phyloP scores from a whole-genome alignment of 2,329 filamentous ascomycete species.

The Fusarium hostae region DNA sequence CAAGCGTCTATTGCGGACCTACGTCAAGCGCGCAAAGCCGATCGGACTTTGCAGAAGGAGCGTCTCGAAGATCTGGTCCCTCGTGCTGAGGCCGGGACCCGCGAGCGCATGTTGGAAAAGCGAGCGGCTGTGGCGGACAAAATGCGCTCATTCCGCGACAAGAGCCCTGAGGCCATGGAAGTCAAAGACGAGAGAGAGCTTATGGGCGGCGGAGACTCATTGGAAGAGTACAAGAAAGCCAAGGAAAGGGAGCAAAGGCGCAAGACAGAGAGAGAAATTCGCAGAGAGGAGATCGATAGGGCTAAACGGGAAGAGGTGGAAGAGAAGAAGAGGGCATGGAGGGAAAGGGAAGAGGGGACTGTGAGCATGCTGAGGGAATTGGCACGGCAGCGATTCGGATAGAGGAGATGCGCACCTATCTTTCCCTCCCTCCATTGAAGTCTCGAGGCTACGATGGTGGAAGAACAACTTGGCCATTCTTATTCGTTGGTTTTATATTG shows the following conservation, averaged over 20 bases:
- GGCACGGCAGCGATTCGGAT: conserved; percentile 83
- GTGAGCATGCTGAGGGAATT: conserved; percentile 83
- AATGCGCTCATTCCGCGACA: conserved; percentile 78
- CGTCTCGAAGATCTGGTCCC: conserved; percentile 83
- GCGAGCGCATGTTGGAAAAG: conserved; percentile 89
- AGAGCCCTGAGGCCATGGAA: conserved; percentile 65
- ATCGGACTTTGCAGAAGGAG: conserved; percentile 75
- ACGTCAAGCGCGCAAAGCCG: conserved; percentile 69
- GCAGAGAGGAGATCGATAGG: conserved; percentile 82
- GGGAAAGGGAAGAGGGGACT: conserved; percentile 83
- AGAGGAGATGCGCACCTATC: conserved; percentile 3
- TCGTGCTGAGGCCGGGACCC: conserved; percentile 83
- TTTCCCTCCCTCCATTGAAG: neutral
- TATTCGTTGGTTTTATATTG: neutral
- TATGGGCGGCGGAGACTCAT: conserved; percentile 75
- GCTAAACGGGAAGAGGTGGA: conserved; percentile 83
- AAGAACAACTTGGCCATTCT: neutral
- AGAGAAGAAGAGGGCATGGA: conserved; percentile 75
- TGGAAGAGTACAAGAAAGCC: conserved; percentile 75
- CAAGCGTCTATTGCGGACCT: conserved; percentile 64
- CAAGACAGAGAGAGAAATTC: conserved; percentile 85
- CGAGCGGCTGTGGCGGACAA: conserved; percentile 76
- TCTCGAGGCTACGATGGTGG: neutral
- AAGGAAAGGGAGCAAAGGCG: conserved; percentile 74
- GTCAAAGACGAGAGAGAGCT: conserved; percentile 75